Conservation (phyloP, 2,329 filamentous ascomycete species). For the Xylaria polymorpha region DNA sequence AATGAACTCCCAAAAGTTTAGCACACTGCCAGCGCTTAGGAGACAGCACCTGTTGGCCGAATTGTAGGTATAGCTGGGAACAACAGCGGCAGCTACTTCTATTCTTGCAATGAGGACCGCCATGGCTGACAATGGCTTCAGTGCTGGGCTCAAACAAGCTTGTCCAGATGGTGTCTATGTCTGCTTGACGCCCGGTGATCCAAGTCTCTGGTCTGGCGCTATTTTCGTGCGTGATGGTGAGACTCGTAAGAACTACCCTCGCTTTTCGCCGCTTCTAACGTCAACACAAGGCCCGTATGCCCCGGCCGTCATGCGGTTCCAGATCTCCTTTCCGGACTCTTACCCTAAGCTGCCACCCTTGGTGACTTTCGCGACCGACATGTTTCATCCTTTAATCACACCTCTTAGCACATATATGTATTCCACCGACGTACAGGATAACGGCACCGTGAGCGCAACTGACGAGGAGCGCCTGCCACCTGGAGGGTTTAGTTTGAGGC, state of each 20-base stretch:
- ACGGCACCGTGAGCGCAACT: constrained; percentile 82
- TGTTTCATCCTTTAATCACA: constrained; percentile 94
- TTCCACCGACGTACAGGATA: constrained; percentile 79
- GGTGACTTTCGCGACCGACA: constrained; percentile 89
- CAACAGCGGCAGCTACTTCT: constrained; percentile 4
- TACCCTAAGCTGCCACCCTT: constrained; percentile 85
- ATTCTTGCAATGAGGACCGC: constrained; percentile 9
- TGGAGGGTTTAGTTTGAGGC: constrained; percentile 87
- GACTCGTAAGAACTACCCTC: constrained; percentile 30
- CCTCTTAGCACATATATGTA: constrained; percentile 96
- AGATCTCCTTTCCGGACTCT: constrained; percentile 84
- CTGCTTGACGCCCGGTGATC: constrained; percentile 82
- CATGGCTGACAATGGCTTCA: constrained; percentile 55
- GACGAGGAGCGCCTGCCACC: constrained; percentile 87
- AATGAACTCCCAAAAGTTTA: constrained; percentile 61
- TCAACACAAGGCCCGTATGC: constrained; percentile 80
- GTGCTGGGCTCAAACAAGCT: constrained; percentile 81
- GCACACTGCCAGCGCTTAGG: constrained; percentile 67
- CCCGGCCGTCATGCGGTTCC: constrained; percentile 87
- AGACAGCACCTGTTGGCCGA: constrained; percentile 83
- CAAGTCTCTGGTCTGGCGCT: constrained; percentile 87
- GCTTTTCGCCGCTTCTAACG: constrained; percentile 37
- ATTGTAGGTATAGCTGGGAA: constrained; percentile 69
- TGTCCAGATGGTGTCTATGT: constrained; percentile 90
- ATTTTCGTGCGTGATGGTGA: constrained; percentile 90